These are phyloP conservation scores for Kuraishia molischiana DNA, from an alignment of 805 yeast genomes.

Conservation along the genomic window DNA sequence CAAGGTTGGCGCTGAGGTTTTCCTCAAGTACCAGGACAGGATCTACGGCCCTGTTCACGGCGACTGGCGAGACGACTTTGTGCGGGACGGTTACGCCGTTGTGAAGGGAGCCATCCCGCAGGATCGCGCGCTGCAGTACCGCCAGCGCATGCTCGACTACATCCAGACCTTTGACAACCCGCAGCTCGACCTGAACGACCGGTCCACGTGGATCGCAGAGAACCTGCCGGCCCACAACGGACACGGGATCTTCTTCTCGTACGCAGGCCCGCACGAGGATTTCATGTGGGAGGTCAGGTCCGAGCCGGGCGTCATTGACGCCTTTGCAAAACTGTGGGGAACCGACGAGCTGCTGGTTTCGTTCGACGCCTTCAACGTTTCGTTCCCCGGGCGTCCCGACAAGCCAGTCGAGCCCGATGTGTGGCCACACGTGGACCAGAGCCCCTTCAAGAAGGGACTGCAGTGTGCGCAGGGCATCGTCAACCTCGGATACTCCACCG, in stretches of 20 bases:
- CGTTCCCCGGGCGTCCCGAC: constrained; percentile 15
- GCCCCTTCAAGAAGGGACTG: constrained; percentile 19
- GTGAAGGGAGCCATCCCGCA: constrained; percentile 18
- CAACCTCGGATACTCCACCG: constrained; percentile 14
- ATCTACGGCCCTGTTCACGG: constrained; percentile 4
- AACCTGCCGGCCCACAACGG: constrained; percentile 16
- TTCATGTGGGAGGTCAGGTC: constrained; percentile 23
- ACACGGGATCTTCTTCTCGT: constrained; percentile 10
- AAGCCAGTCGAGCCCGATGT: constrained; percentile 4
- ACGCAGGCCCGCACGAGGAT: constrained; percentile 19
- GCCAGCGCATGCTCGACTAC: constrained; percentile 13
- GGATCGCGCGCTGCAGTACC: constrained; percentile 15
- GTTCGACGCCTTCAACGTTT: constrained; percentile 21
- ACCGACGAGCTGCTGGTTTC: constrained; percentile 23
- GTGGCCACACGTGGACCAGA: constrained; percentile 26
- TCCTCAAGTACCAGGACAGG: background rate
- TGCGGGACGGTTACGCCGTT: constrained; percentile 20
- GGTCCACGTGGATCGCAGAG: constrained; percentile 17
- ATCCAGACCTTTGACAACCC: constrained; percentile 11
- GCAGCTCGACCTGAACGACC: constrained; percentile 14
- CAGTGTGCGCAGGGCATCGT: constrained; percentile 24
- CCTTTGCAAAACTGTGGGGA: constrained; percentile 20
- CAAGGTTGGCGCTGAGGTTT: background rate
- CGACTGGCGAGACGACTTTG: constrained; percentile 22
- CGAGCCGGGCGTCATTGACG: constrained; percentile 17